Evolutionary conservation across 1,284 basidiomycete genomes (phyloP).

Genomic region (Irpex sp.): DNA sequence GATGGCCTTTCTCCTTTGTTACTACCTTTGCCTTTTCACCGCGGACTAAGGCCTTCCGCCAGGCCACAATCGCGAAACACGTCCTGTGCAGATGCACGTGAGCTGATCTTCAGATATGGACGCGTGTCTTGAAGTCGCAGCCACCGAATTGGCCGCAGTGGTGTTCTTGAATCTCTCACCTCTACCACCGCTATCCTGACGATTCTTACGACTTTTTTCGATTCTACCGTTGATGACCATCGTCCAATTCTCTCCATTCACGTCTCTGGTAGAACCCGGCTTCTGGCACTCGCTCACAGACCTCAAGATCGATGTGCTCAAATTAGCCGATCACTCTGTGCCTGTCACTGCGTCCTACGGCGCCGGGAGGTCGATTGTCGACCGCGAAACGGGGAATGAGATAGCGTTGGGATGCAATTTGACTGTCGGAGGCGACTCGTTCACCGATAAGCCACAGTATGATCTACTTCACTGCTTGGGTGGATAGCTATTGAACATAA

Average conservation of each 20-base stretch:
- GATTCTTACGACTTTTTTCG: background rate
- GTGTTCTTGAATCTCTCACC: background rate
- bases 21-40: background rate
- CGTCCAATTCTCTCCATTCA: conserved; percentile 86
- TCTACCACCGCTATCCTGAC: background rate
- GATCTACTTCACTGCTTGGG: conserved; percentile 6
- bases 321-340: conserved; percentile 74
- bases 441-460: conserved; percentile 36
- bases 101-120: background rate
- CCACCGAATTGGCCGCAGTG: background rate
- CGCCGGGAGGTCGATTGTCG: conserved; percentile 67
- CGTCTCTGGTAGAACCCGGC: conserved; percentile 82
- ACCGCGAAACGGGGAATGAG: conserved; percentile 69
- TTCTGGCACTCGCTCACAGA: conserved; percentile 93
- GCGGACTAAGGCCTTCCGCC: background rate
- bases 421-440: conserved; percentile 56
- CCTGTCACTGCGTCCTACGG: conserved; percentile 68
- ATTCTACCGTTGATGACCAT: conserved; percentile 38
- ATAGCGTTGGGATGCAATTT: conserved; percentile 61
- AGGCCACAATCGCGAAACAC: background rate
- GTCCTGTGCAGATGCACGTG: background rate
- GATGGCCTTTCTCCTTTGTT: background rate
- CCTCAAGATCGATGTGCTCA: conserved; percentile 89
- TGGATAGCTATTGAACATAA: background rate
- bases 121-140: background rate